These are phyloP conservation scores for Trametes versicolor DNA, from an alignment of 1,284 basidiomycete species.

Conservation along the genomic window DNA sequence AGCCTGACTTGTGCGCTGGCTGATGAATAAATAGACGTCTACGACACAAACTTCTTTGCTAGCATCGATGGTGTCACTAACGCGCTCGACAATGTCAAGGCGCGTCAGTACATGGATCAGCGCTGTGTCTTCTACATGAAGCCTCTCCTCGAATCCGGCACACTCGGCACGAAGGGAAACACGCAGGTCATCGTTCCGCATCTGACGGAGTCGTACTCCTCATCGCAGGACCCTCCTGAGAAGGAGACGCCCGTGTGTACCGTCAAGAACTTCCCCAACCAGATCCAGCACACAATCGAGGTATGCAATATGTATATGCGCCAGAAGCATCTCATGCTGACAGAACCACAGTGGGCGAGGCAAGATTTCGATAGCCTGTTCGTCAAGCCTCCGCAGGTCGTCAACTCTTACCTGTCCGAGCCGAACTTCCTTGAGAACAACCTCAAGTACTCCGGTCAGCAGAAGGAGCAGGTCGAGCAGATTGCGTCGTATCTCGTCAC, in stretches of 20 bases:
- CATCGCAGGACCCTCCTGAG: conserved; percentile 99
- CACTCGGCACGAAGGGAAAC: conserved; percentile 98
- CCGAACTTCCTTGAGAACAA: conserved; percentile 95
- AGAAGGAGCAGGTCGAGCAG: conserved; percentile 91
- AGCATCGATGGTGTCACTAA: conserved; percentile 97
- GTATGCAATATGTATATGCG: conserved; percentile 52
- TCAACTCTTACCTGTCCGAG: conserved; percentile 97
- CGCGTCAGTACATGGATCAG: conserved; percentile 98
- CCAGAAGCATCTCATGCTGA: conserved; percentile 24
- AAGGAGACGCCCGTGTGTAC: conserved; percentile 99
- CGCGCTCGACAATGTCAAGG: conserved; percentile 97
- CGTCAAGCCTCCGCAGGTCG: conserved; percentile 93
- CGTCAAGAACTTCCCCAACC: conserved; percentile 99
- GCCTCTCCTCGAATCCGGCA: conserved; percentile 97
- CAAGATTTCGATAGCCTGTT: conserved; percentile 95
- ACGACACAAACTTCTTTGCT: conserved; percentile 91
- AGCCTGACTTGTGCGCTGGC: neutral
- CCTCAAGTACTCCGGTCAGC: conserved; percentile 90
- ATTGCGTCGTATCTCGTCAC: conserved; percentile 93
- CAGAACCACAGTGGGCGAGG: conserved; percentile 82
- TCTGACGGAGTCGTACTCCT: conserved; percentile 97
- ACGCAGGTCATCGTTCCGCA: conserved; percentile 97
- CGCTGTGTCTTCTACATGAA: conserved; percentile 98
- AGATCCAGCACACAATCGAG: conserved; percentile 99
- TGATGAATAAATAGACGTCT: conserved; percentile 70